These are phyloP conservation scores for Pyrenochaeta sp. DNA, from an alignment of 2,329 filamentous ascomycete species.

Conservation along the genomic window DNA sequence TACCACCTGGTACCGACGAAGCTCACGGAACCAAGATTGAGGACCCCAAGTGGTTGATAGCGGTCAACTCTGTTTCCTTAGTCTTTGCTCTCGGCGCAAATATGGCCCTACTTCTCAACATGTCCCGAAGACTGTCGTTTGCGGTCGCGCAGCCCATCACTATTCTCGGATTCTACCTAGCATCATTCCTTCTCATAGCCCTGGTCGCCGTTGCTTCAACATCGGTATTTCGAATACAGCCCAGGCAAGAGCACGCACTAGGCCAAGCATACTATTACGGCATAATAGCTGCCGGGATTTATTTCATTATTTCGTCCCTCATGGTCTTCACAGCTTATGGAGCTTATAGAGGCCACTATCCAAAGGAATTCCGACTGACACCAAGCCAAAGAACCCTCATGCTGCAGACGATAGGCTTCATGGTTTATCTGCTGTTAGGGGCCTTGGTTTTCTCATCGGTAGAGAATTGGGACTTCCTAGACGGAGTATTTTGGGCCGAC, in stretches of 20 bases:
- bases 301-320: conserved; percentile 63
- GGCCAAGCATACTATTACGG: conserved; percentile 68
- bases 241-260: conserved; percentile 55
- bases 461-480: conserved; percentile 62
- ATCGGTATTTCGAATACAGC: conserved; percentile 52
- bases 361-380: conserved; percentile 64
- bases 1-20: conserved; percentile 56
- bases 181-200: conserved; percentile 62
- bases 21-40: conserved; percentile 54
- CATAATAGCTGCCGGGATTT: conserved; percentile 64
- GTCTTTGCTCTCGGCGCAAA: conserved; percentile 63
- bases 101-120: conserved; percentile 63
- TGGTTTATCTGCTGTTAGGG: conserved; percentile 57
- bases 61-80: conserved; percentile 64
- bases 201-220: conserved; percentile 59
- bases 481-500: conserved; percentile 64
- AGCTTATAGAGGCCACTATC: conserved; percentile 61
- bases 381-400: conserved; percentile 64
- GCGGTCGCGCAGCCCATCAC: conserved; percentile 66
- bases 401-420: conserved; percentile 60
- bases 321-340: conserved; percentile 65
- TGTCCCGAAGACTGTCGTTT: conserved; percentile 64
- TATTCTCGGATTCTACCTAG: conserved; percentile 65
- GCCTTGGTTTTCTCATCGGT: conserved; percentile 57
- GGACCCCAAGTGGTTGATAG: conserved; percentile 64